These are phyloP conservation scores for Betula pendula DNA, from an alignment of 306 rosid genomes.

Conservation along the genomic window DNA sequence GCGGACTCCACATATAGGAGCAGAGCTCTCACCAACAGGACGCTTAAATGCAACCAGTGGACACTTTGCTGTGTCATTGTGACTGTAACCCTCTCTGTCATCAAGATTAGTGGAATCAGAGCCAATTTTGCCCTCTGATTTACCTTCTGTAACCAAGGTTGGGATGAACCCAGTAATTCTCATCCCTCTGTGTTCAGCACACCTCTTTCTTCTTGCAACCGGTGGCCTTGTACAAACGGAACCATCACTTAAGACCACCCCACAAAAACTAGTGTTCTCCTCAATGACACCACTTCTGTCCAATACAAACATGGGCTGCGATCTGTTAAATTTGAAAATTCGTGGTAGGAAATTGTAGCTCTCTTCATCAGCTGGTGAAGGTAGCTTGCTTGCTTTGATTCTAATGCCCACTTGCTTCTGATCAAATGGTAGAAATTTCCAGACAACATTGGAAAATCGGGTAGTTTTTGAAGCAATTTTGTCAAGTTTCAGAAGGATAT, in stretches of 20 bases:
- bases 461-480: constrained; percentile 42
- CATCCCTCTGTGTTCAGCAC: constrained; percentile 81
- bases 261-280: constrained; percentile 52
- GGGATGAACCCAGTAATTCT: constrained; percentile 31
- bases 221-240: constrained; percentile 63
- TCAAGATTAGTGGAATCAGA: constrained; percentile 7
- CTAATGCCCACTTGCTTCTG: constrained; percentile 63
- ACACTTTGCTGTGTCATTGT: constrained; percentile 26
- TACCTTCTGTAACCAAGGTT: background rate
- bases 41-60: constrained; percentile 13
- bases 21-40: constrained; percentile 28
- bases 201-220: constrained; percentile 67
- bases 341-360: constrained; percentile 46
- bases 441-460: constrained; percentile 39
- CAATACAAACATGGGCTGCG: constrained; percentile 53
- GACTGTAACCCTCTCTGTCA: constrained; percentile 18
- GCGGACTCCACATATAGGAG: constrained; percentile 59
- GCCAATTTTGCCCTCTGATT: constrained; percentile 23
- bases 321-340: constrained; percentile 63
- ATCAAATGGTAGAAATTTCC: constrained; percentile 55
- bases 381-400: constrained; percentile 59
- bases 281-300: constrained; percentile 24
- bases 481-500: constrained; percentile 55
- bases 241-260: constrained; percentile 51
- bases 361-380: constrained; percentile 42